phyloP scores from a whole-genome alignment of 805 yeast genomes.

The Maudiozyma barnettii region DNA sequence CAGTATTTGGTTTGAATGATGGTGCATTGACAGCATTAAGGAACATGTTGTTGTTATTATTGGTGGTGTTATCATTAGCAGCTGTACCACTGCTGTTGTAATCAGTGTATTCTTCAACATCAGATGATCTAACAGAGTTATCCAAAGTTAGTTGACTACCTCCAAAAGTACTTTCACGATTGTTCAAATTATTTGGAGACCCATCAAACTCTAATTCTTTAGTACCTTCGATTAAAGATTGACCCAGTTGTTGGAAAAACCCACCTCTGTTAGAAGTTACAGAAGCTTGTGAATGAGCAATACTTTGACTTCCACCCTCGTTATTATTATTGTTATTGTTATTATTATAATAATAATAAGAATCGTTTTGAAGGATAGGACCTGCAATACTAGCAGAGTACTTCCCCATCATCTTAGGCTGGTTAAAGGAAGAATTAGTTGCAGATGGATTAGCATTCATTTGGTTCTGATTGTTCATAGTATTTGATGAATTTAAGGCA shows the following conservation, averaged over 20 bases:
- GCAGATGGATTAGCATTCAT: neutral
- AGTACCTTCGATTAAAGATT: conserved; percentile 28
- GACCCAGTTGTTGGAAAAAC: conserved; percentile 29
- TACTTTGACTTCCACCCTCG: neutral
- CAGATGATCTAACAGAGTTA: conserved; percentile 2
- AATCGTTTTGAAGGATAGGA: conserved; percentile 4
- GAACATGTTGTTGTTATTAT: neutral
- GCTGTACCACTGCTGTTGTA: conserved; percentile 4
- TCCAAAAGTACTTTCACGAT: neutral
- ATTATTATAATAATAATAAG: conserved; percentile 2
- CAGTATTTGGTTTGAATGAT: conserved; percentile 18
- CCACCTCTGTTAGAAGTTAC: conserved; percentile 10
- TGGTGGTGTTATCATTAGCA: conserved; percentile 1
- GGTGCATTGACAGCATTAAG: conserved; percentile 23
- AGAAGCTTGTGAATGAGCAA: neutral
- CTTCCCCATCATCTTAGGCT: conserved; percentile 14
- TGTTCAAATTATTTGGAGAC: neutral
- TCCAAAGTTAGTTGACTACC: conserved; percentile 4
- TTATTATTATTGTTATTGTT: neutral
- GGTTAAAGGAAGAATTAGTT: neutral
- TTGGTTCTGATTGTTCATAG: neutral
- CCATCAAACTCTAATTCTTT: conserved; percentile 21
- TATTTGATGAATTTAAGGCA: conserved; percentile 9
- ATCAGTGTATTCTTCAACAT: conserved; percentile 4
- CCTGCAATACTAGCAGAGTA: conserved; percentile 25